Base-by-base conservation (phyloP, 345 rosid species). In the Gossypium longicalyx region DNA sequence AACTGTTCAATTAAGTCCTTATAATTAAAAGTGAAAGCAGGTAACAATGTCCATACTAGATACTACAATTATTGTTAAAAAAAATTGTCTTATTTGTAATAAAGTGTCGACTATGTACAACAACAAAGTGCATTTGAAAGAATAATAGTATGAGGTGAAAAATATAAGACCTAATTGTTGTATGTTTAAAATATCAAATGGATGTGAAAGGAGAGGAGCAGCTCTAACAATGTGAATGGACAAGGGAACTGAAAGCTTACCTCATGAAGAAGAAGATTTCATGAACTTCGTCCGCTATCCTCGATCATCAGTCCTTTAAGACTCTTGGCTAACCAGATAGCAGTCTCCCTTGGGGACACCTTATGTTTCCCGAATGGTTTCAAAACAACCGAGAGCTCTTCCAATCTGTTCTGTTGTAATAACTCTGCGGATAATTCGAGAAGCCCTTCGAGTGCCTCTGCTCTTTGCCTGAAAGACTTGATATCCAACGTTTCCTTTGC, bases 401-500 rank as follows among this genome's bases (percentile, higher is more conserved):
- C 99, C 77, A 95, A 81, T 72, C 98, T 86, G 47, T 86, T 91
- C 19, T 91, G 90, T 79, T 93, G 87, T 63, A 95, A 88, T 84
- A 95, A 81, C 72, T 95, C 99, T 1, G 99, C 98, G 2, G 98
- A 95, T 73, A 95, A 76, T 78, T 93, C 99, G 11, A 95, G 67
- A 19, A 95, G 94, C 72, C 98, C 99, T 85, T 95, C 99, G 38
- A 95, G 97, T 61, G 99, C 99, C 11, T 95, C 99, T 19, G 99
- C 99, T 81, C 97, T 90, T 83, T 95, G 98, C 84, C 93, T 85
- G 79, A 87, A 95, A 3, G 98, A 93, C 78, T 89, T 95, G 4
- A 93, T 83, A 79, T 93, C 98, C 82, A 93, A 71, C 10, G 68
- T 86, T 81, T 93, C 98, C 82, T 85, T 91, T 68, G 85, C 84